phyloP scores from a whole-genome alignment of 2,329 filamentous ascomycete genomes.

The Thelonectria discophora region DNA sequence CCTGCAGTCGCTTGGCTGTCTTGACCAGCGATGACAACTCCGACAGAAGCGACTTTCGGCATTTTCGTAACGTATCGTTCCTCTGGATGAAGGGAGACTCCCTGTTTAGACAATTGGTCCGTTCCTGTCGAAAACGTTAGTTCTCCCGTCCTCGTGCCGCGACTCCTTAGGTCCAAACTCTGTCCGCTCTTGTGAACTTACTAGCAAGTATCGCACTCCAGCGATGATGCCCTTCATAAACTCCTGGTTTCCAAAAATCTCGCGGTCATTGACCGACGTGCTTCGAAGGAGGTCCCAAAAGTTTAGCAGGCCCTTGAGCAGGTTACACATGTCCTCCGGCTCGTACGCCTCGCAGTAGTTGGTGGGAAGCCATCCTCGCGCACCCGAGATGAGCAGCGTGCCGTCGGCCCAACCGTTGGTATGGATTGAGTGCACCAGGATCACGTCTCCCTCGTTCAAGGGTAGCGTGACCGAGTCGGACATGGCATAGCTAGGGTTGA shows the following conservation, averaged over 20 bases:
- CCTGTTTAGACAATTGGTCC: constrained; percentile 84
- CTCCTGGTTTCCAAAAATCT: constrained; percentile 88
- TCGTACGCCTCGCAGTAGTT: constrained; percentile 98
- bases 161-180: not conserved
- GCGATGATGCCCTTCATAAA: constrained; percentile 95
- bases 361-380: constrained; percentile 93
- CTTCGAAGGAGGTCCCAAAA: constrained; percentile 92
- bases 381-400: constrained; percentile 84
- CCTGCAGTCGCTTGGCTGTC: constrained; percentile 84
- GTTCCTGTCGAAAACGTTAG: constrained; percentile 68
- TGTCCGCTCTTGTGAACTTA: constrained; percentile 58
- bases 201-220: constrained; percentile 87
- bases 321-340: constrained; percentile 82
- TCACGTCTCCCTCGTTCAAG: constrained; percentile 88
- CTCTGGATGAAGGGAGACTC: constrained; percentile 79
- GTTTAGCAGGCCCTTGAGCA: constrained; percentile 86
- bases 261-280: constrained; percentile 76
- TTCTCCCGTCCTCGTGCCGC: not conserved
- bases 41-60: constrained; percentile 86
- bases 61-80: constrained; percentile 78
- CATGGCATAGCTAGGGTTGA: constrained; percentile 79
- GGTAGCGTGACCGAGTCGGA: constrained; percentile 88
- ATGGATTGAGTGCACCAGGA: constrained; percentile 95
- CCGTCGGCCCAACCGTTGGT: constrained; percentile 99
- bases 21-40: constrained; percentile 92